Conservation (phyloP, 176 grass and related monocot genomes). For the Zoysia pacifica region DNA sequence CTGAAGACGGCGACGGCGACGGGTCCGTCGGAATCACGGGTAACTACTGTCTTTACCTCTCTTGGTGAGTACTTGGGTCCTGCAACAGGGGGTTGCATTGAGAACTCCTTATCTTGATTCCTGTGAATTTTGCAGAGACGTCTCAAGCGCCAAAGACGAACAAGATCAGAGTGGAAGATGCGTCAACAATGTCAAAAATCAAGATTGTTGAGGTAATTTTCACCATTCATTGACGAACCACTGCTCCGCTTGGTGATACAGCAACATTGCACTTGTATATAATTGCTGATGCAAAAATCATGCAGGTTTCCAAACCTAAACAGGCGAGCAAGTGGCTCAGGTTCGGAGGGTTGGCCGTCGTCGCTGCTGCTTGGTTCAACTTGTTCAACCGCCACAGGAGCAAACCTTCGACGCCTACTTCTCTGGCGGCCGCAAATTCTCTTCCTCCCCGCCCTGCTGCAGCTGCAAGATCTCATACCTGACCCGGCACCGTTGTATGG, state of each 20-base stretch:
- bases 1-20: too few species aligned
- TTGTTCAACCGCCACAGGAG: conserved; percentile 40
- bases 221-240: neutral
- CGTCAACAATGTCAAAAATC: too few species aligned
- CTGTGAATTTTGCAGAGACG: conserved; percentile 31
- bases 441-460: neutral
- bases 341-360: conserved; percentile 28
- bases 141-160: conserved; percentile 23
- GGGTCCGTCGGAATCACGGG: too few species aligned
- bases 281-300: neutral
- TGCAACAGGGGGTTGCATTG: too few species aligned
- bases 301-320: conserved; percentile 27
- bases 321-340: conserved; percentile 24
- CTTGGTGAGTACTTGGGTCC: too few species aligned
- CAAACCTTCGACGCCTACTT: neutral
- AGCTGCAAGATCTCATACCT: conserved; percentile 4
- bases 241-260: neutral
- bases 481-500: conserved; percentile 13
- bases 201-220: too few species aligned
- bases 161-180: neutral
- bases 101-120: too few species aligned
- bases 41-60: too few species aligned
- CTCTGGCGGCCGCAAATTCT: neutral
- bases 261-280: neutral
- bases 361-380: conserved; percentile 17